Base-by-base conservation (phyloP, 2,329 filamentous ascomycete species). In the Phoma sp. region DNA sequence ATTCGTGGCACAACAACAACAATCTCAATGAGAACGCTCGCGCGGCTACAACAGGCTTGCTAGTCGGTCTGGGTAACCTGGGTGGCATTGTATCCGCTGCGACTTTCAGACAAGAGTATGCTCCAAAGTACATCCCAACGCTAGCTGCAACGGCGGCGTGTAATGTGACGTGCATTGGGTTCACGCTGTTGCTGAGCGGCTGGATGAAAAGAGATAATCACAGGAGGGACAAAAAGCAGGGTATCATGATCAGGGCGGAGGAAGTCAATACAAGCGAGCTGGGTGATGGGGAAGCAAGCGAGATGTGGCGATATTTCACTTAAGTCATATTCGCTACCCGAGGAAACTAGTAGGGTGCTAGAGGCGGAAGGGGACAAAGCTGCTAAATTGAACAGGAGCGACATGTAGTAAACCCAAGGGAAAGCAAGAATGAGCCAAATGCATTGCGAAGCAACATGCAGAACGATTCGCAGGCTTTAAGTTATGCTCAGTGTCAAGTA, bases 1-100 rank as follows among this genome's bases (percentile, higher is more conserved):
- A 82, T 54, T 74, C 74, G 1, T 81, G 81, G 80, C 74, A 82
- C 53, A 83, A 83, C 50, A 83, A 82, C 56, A 83, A 83, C 61
- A 82, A 81, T 34, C 66, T 81, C 7, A 76, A 79, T 20, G 81
- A 84, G 66, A 82, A 77, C 36, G 74, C 72, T 0, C 75, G 81
- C 0, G 80, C 80, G 5, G 79, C 80, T 0, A 80, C 77, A 9
- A 82, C 79, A 1, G 80, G 77, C 0, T 65, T 82, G 12, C 68
- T 80, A 1, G 79, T 81, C 5, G 80, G 78, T 0, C 62, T 83
- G 7, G 80, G 79, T 0, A 83, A 83, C 53, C 53, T 83, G 3
- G 79, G 75, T 0, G 80, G 81, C 0, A 77, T 83, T 12, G 48
- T 83, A n/a, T 74, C 62, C 2, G 72, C 71, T 7, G 77, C 74